phyloP scores from a whole-genome alignment of 805 yeast species.

The Saccharomyces mikatae region DNA sequence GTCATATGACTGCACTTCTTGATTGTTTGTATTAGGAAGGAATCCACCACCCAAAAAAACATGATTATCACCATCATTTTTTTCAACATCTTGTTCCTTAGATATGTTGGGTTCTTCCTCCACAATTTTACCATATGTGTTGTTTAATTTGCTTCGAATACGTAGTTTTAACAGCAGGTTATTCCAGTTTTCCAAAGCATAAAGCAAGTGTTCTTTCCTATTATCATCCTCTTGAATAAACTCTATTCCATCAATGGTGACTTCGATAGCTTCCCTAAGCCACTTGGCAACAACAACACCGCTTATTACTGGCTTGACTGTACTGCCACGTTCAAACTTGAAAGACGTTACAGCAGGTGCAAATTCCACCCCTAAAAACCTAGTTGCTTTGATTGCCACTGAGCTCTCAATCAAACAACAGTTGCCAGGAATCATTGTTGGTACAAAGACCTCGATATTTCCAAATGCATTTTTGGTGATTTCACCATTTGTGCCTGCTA shows the following conservation, averaged over 20 bases:
- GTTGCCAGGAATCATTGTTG: slow-evolving; percentile 77
- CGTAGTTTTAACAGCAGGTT: slow-evolving; percentile 29
- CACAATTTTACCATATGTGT: slow-evolving; percentile 36
- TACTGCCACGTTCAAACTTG: slow-evolving; percentile 47
- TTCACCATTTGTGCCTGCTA: slow-evolving; percentile 50
- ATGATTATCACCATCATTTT: slow-evolving; percentile 1
- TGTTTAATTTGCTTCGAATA: slow-evolving; percentile 34
- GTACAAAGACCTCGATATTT: slow-evolving; percentile 71
- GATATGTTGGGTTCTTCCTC: slow-evolving; percentile 4
- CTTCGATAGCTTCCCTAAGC: slow-evolving; percentile 31
- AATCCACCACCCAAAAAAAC: slow-evolving; percentile 11
- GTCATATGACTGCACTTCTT: neutral
- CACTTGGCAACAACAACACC: slow-evolving; percentile 71
- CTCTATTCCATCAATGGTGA: slow-evolving; percentile 26
- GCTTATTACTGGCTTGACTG: slow-evolving; percentile 55
- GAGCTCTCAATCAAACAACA: slow-evolving; percentile 53
- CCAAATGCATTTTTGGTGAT: slow-evolving; percentile 74
- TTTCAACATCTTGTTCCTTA: slow-evolving; percentile 14
- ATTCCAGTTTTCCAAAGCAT: slow-evolving; percentile 36
- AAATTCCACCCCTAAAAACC: slow-evolving; percentile 59
- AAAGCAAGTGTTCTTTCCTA: slow-evolving; percentile 37
- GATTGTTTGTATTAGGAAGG: neutral
- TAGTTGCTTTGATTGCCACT: slow-evolving; percentile 62
- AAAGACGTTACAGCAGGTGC: slow-evolving; percentile 86
- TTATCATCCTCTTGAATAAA: slow-evolving; percentile 32